A percentile compares a stretch with the other conserved stretches of the same genome.
Conservation (phyloP, 169 alveolate species). For the Plasmodium coatneyi region DNA sequence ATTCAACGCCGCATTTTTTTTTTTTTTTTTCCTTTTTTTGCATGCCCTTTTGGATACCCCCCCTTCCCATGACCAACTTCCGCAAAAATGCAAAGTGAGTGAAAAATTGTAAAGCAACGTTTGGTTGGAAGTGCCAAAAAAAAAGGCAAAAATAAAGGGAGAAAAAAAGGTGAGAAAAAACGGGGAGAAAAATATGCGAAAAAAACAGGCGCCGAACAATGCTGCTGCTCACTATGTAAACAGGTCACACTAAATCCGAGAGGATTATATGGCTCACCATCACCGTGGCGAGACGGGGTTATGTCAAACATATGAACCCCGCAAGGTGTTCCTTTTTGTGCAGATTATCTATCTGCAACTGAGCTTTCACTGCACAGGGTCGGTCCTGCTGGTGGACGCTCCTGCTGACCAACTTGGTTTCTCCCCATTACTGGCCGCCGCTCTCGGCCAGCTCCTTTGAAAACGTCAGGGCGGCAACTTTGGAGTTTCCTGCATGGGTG, state of each 20-base stretch:
- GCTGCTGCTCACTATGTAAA: neutral
- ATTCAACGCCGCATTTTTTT: neutral
- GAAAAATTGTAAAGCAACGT: neutral
- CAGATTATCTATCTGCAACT: neutral
- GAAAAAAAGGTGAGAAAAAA: neutral
- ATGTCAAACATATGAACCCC: neutral
- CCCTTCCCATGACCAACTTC: neutral
- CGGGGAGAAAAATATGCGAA: neutral
- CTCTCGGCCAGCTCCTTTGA: conserved; percentile 64
- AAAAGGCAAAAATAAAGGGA: neutral
- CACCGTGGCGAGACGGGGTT: neutral
- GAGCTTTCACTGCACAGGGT: neutral
- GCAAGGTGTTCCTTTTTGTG: neutral
- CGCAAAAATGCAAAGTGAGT: neutral
- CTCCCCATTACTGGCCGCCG: neutral
- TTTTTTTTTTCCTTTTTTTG: neutral
- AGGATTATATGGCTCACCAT: neutral
- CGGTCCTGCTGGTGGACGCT: neutral
- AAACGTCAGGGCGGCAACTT: conserved; percentile 61
- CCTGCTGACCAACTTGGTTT: neutral
- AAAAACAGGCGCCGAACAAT: neutral
- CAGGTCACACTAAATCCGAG: neutral
- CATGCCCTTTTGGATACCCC: neutral
- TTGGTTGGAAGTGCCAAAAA: neutral
- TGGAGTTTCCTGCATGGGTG: conserved; percentile 44